Evolutionary conservation across 371 early-diverging fungal genomes (phyloP), one percentile per base, ranked within the genome.

Genomic region (Globomyces sp.): DNA sequence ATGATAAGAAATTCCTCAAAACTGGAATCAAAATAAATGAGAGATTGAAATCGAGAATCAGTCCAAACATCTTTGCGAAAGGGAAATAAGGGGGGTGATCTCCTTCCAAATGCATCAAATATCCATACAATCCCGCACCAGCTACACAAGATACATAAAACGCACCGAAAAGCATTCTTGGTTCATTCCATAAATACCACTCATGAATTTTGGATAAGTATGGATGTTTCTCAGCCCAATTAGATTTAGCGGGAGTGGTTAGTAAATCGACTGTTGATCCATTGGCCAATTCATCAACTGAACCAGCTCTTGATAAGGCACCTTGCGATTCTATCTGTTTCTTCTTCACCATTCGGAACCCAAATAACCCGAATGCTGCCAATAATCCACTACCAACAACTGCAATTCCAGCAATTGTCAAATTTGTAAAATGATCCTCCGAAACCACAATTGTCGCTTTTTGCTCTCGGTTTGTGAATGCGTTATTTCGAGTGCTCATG

Each of bases 381-480:
- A 50, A 37, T 10, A 50, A 63, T 11, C 46, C 63, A 46, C 57
- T 58, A 13, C 50, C 67, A 9, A 65, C 73, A n/a, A 72, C 65
- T 9, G 68, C 65, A 49, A 74, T 66, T 2, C 66, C 74, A 1
- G 58, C 64, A 13, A 53, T 58, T 48, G 66, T 67, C 8, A 66
- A 74, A 43, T 61, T 60, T 1, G 64, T 68, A 8, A 52, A 41
- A 42, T 47, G 39, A 40, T 68, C 70, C 37, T 68, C 63, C 1
- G 24, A 45, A 1, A 61, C 75, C 39, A 66, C 65, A 4, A 74
- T 11, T 5, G 61, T 64, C 1, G 60, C 67, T 42, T 73, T 73
- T 61, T 71, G 69, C 24, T 68, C 67, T 41, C 78, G 43, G 65
- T 77, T 77, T 9, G 65, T 63, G 61, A 77, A 77, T 2, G 68